Conservation (phyloP, 371 early-diverging fungal genomes). For the Dichotomocladium elegans region DNA sequence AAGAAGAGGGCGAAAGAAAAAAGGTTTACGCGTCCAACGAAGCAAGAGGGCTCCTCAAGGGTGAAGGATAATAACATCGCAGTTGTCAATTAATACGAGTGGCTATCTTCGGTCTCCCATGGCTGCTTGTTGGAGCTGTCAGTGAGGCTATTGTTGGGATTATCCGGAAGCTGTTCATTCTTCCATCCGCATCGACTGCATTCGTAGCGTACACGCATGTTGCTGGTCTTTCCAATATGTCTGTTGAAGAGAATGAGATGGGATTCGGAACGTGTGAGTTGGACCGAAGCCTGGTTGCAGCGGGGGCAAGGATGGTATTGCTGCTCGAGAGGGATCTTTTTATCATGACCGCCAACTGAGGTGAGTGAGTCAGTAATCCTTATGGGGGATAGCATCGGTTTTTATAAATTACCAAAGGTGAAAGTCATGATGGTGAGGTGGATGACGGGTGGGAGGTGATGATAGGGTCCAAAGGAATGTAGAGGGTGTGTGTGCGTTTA, state of each 20-base stretch:
- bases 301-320: slow-evolving; percentile 39
- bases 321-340: slow-evolving; percentile 35
- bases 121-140: no score
- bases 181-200: slow-evolving; percentile 28
- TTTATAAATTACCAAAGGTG: not conserved
- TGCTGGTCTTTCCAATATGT: slow-evolving; percentile 25
- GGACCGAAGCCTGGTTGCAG: slow-evolving; percentile 31
- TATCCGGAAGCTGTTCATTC: slow-evolving; percentile 24
- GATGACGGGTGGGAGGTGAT: not conserved
- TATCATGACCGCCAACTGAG: slow-evolving; percentile 31
- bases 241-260: slow-evolving; percentile 32
- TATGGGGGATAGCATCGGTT: not conserved
- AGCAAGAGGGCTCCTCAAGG: no score
- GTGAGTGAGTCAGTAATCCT: not conserved
- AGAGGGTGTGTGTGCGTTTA: no score
- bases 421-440: slow-evolving; percentile 3
- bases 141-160: no score
- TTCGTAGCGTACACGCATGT: slow-evolving; percentile 32
- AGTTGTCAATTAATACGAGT: no score
- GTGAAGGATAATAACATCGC: no score
- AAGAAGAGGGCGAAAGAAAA: no score
- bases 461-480: not conserved
- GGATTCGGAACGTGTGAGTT: slow-evolving; percentile 36
- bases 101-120: no score
- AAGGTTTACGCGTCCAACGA: no score